phyloP scores from a whole-genome alignment of 1,284 basidiomycete genomes.

The Volvariella volvacea region DNA sequence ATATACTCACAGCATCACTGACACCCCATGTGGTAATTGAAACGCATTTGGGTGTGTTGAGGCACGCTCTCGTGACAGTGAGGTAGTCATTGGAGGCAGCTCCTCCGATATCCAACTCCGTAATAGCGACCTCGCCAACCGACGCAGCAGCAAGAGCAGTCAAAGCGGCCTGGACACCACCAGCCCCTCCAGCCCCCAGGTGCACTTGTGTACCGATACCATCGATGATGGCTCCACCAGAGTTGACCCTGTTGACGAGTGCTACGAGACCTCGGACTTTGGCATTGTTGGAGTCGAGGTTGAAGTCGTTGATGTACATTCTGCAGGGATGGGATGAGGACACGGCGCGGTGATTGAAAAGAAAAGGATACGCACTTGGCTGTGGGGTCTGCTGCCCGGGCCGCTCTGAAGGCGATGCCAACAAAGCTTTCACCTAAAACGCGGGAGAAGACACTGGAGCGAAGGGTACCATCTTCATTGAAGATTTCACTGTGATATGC shows the following conservation, averaged over 20 bases:
- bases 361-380: constrained; percentile 26
- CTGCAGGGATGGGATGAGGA: too few relatives aligned
- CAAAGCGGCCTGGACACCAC: constrained; percentile 23
- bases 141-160: constrained; percentile 29
- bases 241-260: too few relatives aligned
- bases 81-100: constrained; percentile 29
- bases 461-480: constrained; percentile 29
- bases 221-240: too few relatives aligned
- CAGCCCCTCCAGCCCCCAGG: constrained; percentile 22
- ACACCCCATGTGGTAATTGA: constrained; percentile 37
- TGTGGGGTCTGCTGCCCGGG: constrained; percentile 27
- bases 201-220: constrained; percentile 23
- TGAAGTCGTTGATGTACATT: constrained; percentile 23
- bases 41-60: constrained; percentile 32
- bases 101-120: constrained; percentile 24
- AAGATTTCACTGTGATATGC: constrained; percentile 16
- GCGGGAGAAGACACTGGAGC: constrained; percentile 34
- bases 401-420: constrained; percentile 36
- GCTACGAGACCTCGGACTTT: too few relatives aligned
- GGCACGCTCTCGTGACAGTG: too few relatives aligned
- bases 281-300: too few relatives aligned
- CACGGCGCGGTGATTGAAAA: too few relatives aligned
- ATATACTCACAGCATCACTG: constrained; percentile 25
- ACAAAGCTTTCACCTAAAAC: constrained; percentile 35
- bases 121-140: constrained; percentile 35